Base-by-base conservation (phyloP, 768 basidiomycete genomes). In the Rhodotorula graminis region DNA sequence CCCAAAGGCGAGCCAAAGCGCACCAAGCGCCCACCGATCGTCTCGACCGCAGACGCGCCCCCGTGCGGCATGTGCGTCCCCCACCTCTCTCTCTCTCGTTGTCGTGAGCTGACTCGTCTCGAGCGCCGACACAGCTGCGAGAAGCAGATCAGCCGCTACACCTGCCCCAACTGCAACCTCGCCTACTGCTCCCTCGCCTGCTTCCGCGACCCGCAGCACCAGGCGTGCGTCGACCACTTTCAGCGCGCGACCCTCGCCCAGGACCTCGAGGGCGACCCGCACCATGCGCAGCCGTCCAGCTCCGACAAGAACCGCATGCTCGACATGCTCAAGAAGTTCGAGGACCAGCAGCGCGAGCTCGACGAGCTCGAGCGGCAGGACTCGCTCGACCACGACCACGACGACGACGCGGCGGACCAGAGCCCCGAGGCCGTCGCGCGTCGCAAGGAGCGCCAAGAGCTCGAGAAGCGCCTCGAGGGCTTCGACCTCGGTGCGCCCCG, bases 151-250 rank as follows among this genome's bases (percentile, higher is more conserved):
- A 66, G 65, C 25, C 61, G 69, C 15, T 78, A 78, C 64, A 76
- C 76, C 55, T 78, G 77, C 61, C 77, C 77, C n/a, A 42, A 27
- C 2, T 78, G 77, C 72, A 78, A 78, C 74, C 67, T 78, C 16
- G 76, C 69, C 27, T 78, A 78, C 72, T 78, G 77, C 67, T 73
- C 76, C 14, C 69, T 78, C 33, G 63, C 71, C 2, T 78, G 77
- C 62, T 78, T 75, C 68, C 61, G 63, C 9, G 42, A 72, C 1
- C 53, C 61, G 31, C 58, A 69, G 25, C 77, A 78, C 49, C 47
- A 21, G 3, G 55, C 40, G 15, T 78, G 77, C 63, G 62, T 69
- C 11, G 76, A 77, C 15, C n/a, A 47, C 16, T 78, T 78, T 50
- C 65, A 64, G 33, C 70, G 68, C 55, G 31, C 64, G 21, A 67